Conservation (phyloP, 306 rosid species). For the Quercus engelmannii region DNA sequence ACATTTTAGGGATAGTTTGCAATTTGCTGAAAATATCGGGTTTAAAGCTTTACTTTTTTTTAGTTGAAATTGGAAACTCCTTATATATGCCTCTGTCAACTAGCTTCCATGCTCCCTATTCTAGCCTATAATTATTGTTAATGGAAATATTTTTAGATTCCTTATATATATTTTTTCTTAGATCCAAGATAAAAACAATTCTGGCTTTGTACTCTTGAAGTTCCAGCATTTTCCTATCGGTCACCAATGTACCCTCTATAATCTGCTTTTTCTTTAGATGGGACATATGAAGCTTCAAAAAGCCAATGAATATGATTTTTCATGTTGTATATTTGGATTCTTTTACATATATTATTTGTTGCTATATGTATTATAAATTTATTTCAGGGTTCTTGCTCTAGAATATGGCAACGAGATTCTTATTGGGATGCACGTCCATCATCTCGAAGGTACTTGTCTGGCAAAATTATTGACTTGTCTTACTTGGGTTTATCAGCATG, state of each 20-base stretch:
- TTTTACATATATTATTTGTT: not conserved
- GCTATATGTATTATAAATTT: constrained; percentile 2
- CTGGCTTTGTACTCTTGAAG: not conserved
- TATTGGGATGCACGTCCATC: constrained; percentile 89
- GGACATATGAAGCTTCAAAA: constrained; percentile 1
- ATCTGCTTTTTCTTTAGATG: not conserved
- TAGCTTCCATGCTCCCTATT: not conserved
- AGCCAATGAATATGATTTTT: not conserved
- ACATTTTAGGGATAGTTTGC: no score
- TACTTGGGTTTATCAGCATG: constrained; percentile 11
- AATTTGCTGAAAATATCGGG: no score
- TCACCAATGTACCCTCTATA: not conserved
- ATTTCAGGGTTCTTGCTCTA: constrained; percentile 89
- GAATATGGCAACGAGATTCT: constrained; percentile 97
- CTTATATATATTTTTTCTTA: not conserved
- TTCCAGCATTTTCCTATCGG: not conserved
- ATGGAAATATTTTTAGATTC: not conserved
- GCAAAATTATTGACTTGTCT: constrained; percentile 13
- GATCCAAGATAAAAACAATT: not conserved
- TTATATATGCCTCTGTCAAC: not conserved
- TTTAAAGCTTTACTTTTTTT: not conserved
- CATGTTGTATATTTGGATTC: not conserved
- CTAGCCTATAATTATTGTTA: not conserved
- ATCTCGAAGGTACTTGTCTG: constrained; percentile 58
- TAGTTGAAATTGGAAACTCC: not conserved